These are phyloP conservation scores for Moniliella sp. DNA, from an alignment of 1,284 basidiomycete species.

Conservation along the genomic window DNA sequence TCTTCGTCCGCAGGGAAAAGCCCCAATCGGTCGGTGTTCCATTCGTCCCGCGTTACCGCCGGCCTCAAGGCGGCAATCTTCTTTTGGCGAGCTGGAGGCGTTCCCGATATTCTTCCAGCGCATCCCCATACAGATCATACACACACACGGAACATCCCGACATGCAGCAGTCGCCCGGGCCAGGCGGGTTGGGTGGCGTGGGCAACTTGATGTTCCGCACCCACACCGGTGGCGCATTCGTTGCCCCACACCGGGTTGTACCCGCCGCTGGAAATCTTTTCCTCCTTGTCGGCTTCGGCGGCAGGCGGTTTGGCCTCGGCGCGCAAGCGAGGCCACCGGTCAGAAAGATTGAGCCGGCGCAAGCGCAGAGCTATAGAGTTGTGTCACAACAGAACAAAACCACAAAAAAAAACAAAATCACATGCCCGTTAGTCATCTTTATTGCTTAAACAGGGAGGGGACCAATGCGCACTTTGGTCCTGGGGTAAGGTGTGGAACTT, in stretches of 20 bases:
- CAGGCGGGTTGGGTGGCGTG: constrained; percentile 19
- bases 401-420: no score
- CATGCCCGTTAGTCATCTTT: background rate
- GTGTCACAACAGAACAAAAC: no score
- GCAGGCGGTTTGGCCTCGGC: background rate
- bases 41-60: constrained; percentile 40
- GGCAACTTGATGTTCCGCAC: background rate
- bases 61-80: constrained; percentile 41
- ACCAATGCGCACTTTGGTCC: background rate
- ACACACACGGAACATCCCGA: constrained; percentile 62
- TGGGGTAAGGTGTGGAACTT: background rate
- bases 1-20: constrained; percentile 25
- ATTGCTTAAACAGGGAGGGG: background rate
- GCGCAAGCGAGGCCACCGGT: background rate
- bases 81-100: constrained; percentile 41
- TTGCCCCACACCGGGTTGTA: background rate
- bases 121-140: constrained; percentile 62
- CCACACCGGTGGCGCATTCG: background rate
- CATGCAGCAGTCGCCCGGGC: constrained; percentile 26
- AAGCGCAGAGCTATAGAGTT: no score
- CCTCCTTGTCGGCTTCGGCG: background rate
- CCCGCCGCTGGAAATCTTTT: constrained; percentile 18
- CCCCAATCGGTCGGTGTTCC: constrained; percentile 41
- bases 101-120: constrained; percentile 46
- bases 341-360: background rate